Conservation (phyloP, 805 yeast species). For the Saccharomycopsis malanga region DNA sequence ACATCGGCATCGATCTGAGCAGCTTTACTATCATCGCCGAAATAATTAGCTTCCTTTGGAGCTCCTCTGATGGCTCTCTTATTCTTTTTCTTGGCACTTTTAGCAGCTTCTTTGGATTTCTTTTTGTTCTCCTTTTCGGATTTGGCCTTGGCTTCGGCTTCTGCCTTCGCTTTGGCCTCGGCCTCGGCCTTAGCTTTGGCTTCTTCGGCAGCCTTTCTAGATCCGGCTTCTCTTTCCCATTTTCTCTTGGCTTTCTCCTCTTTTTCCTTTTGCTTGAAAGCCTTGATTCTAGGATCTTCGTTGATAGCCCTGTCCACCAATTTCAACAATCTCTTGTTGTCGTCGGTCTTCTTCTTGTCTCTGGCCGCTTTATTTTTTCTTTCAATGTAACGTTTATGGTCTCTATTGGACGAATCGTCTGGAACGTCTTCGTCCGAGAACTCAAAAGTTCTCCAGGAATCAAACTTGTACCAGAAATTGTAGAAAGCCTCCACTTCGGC, state of each 20-base stretch:
- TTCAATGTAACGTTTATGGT: slow-evolving; percentile 97
- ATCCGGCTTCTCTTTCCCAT: slow-evolving; percentile 98
- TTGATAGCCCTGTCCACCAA: slow-evolving; percentile 80
- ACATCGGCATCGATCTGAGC: slow-evolving; percentile 70
- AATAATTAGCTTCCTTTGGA: slow-evolving; percentile 78
- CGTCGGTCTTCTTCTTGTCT: slow-evolving; percentile 96
- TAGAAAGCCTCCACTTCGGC: slow-evolving; percentile 83
- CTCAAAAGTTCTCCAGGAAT: slow-evolving; percentile 98
- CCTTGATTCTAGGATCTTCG: slow-evolving; percentile 92
- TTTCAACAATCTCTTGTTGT: slow-evolving; percentile 80
- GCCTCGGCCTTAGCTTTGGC: slow-evolving; percentile 82
- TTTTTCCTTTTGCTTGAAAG: slow-evolving; percentile 90
- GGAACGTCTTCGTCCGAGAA: slow-evolving; percentile 98
- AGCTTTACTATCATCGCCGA: slow-evolving; percentile 68
- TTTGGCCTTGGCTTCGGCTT: slow-evolving; percentile 65
- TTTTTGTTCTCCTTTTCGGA: slow-evolving; percentile 70
- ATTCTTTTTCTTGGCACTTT: slow-evolving; percentile 88
- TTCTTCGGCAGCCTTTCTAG: slow-evolving; percentile 92
- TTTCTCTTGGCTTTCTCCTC: slow-evolving; percentile 89
- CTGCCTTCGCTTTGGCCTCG: slow-evolving; percentile 75
- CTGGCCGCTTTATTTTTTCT: slow-evolving; percentile 95
- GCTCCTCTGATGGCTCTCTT: slow-evolving; percentile 79
- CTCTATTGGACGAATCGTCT: slow-evolving; percentile 98
- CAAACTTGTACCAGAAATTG: slow-evolving; percentile 87
- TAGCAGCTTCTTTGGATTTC: slow-evolving; percentile 94